Evolutionary conservation across 306 rosid species (phyloP).

Genomic region (Rosa multiflora): DNA sequence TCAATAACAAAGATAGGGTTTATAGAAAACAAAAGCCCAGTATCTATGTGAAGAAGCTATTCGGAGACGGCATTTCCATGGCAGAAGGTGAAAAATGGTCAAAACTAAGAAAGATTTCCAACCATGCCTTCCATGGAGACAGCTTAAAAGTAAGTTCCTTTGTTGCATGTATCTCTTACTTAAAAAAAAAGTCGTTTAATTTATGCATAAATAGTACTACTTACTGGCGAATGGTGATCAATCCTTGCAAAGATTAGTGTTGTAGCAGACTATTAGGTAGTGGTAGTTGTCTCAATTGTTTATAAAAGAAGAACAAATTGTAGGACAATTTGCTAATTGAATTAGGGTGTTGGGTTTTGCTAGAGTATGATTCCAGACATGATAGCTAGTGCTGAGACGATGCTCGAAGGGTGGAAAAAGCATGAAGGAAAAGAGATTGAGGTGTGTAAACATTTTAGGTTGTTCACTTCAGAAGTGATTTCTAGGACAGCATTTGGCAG

Average conservation of each 20-base stretch:
- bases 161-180: background rate
- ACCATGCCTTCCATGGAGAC: slow-evolving; percentile 22
- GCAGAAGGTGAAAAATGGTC: slow-evolving; percentile 38
- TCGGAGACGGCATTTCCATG: background rate
- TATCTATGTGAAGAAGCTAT: background rate
- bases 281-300: background rate
- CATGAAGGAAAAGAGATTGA: slow-evolving; percentile 31
- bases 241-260: background rate
- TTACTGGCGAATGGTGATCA: too few relatives aligned
- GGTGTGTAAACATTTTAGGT: slow-evolving; percentile 23
- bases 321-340: background rate
- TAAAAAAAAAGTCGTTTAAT: background rate
- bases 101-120: slow-evolving; percentile 19
- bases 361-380: slow-evolving; percentile 26
- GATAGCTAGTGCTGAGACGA: slow-evolving; percentile 19
- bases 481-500: slow-evolving; percentile 31
- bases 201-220: background rate
- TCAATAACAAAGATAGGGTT: slow-evolving; percentile 20
- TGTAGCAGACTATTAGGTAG: background rate
- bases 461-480: slow-evolving; percentile 30
- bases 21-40: background rate
- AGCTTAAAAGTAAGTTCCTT: slow-evolving; percentile 24
- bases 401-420: slow-evolving; percentile 28
- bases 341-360: background rate
- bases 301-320: too few relatives aligned